Evolutionary conservation across 192 early-diverging fungal genomes (phyloP).

Genomic region (Spizellomyces sp.): DNA sequence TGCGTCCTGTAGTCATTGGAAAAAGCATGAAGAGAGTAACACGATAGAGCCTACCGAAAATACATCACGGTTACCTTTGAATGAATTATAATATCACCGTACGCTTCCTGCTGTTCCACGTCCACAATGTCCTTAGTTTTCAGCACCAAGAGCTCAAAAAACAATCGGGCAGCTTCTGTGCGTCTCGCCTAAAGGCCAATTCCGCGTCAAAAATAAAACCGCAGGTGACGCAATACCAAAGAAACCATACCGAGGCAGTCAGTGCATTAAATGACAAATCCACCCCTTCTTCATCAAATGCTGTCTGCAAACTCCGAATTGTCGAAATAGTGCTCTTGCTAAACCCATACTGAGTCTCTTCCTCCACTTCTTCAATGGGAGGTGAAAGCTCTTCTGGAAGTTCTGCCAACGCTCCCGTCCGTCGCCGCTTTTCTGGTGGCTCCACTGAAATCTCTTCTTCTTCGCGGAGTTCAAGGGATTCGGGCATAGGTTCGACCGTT

Average conservation of each 20-base stretch:
- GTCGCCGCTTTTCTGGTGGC: not conserved
- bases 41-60: too few species aligned
- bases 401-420: not conserved
- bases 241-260: constrained; percentile 22
- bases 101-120: constrained; percentile 77
- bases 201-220: too few species aligned
- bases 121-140: constrained; percentile 84
- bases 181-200: constrained; percentile 29
- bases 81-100: constrained; percentile 78
- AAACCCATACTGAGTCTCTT: constrained; percentile 16
- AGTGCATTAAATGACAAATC: constrained; percentile 19
- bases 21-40: too few species aligned
- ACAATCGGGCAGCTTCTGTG: constrained; percentile 76
- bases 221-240: not conserved
- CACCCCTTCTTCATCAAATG: constrained; percentile 29
- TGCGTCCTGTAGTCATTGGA: too few species aligned
- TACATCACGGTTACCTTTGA: constrained; percentile 28
- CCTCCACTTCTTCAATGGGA: not conserved
- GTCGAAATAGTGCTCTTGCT: constrained; percentile 35
- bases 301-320: constrained; percentile 35
- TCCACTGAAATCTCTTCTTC: not conserved
- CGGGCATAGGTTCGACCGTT: not conserved
- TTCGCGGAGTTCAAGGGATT: constrained; percentile 1
- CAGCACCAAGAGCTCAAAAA: constrained; percentile 92
- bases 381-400: not conserved